These are phyloP conservation scores for Tuctoria greenei DNA, from an alignment of 176 grass and related monocot species.

Conservation along the genomic window DNA sequence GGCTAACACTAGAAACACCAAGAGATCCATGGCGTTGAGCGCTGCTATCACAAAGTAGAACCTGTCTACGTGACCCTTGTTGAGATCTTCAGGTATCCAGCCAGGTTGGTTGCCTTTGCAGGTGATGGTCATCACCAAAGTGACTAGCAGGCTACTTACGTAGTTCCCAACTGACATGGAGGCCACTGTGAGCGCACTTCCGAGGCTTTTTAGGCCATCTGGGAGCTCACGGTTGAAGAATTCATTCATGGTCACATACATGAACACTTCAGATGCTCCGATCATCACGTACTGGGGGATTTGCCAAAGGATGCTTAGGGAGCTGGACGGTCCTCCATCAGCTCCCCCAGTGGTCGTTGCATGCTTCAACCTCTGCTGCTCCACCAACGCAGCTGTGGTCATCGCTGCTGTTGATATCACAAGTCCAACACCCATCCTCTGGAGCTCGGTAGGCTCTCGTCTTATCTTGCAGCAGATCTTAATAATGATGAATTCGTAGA, in stretches of 20 bases:
- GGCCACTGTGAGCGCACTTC: constrained; percentile 58
- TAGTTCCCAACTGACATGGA: constrained; percentile 69
- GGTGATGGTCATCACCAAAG: constrained; percentile 41
- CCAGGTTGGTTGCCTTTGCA: constrained; percentile 17
- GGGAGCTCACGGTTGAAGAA: constrained; percentile 80
- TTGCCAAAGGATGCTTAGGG: constrained; percentile 62
- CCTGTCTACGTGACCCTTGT: constrained; percentile 58
- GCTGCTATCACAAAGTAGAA: constrained; percentile 67
- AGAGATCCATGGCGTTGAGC: constrained; percentile 42
- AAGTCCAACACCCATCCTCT: constrained; percentile 58
- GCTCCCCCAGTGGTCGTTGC: not conserved
- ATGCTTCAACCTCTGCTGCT: constrained; percentile 41
- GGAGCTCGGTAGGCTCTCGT: constrained; percentile 50
- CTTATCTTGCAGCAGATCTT: not conserved
- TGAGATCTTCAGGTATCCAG: constrained; percentile 71
- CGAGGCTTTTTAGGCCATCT: constrained; percentile 60
- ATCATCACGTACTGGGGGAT: constrained; percentile 69
- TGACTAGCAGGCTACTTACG: constrained; percentile 45
- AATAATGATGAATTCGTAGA: constrained; percentile 48
- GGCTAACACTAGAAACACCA: constrained; percentile 41
- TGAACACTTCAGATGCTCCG: constrained; percentile 73
- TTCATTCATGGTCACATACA: constrained; percentile 71
- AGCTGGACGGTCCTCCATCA: constrained; percentile 16
- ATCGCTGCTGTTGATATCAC: constrained; percentile 41
- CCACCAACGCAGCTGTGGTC: constrained; percentile 42